Evolutionary conservation across 768 basidiomycete genomes (phyloP).

Genomic region (Rubroboletus pulcherrimus): DNA sequence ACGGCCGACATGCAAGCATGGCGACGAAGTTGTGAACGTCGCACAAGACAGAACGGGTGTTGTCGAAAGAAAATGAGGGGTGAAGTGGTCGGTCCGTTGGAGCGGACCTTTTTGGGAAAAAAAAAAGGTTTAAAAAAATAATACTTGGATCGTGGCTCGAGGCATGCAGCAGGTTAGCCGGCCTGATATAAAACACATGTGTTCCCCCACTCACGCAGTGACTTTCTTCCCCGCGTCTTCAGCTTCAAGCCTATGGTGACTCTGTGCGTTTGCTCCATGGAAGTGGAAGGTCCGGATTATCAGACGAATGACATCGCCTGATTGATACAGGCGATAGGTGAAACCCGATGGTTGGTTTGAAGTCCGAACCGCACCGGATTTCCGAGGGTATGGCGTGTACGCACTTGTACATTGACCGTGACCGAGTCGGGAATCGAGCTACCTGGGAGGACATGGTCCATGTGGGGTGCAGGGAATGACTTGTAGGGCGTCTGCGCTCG

Average conservation of each 20-base stretch:
- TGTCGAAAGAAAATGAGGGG: background rate
- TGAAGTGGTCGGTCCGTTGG: background rate
- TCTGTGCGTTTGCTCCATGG: background rate
- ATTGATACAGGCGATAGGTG: background rate
- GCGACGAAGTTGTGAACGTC: background rate
- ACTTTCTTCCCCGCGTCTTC: background rate
- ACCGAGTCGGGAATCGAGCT: background rate
- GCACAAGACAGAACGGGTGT: background rate
- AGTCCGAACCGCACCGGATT: background rate
- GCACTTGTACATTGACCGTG: background rate
- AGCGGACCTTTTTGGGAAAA: background rate
- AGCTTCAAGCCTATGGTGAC: background rate
- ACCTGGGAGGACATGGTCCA: too few species aligned
- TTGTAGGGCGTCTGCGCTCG: background rate
- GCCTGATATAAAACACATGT: background rate
- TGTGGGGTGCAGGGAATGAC: background rate
- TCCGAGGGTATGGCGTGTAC: background rate
- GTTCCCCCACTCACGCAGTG: background rate
- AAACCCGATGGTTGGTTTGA: background rate
- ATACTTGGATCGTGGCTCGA: too few species aligned
- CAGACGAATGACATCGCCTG: background rate
- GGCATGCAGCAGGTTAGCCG: background rate
- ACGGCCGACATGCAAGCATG: background rate
- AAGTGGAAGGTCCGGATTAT: background rate
- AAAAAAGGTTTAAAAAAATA: background rate